Evolutionary conservation across 495 filamentous ascomycete genomes (phyloP).

Genomic region (Opeltia flavorubescens): DNA sequence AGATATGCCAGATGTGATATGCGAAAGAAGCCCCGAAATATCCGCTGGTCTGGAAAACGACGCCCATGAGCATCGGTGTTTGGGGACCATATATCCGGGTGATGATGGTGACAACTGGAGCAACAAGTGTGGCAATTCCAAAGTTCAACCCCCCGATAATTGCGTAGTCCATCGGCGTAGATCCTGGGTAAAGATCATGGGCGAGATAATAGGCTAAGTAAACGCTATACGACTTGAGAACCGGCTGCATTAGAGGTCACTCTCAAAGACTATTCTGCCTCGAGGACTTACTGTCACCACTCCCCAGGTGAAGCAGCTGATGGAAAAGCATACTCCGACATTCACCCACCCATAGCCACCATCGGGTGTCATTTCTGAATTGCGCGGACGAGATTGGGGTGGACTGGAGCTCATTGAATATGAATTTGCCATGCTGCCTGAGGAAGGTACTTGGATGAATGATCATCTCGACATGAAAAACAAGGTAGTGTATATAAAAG

Average conservation of each 20-base stretch:
- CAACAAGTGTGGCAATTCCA: conserved; percentile 31
- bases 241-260: conserved; percentile 18
- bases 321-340: conserved; percentile 33
- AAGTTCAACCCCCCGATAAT: conserved; percentile 40
- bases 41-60: conserved; percentile 24
- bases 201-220: conserved; percentile 38
- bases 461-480: no score
- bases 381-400: no score
- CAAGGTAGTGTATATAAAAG: no score
- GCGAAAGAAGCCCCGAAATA: conserved; percentile 35
- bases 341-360: conserved; percentile 45
- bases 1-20: conserved; percentile 33
- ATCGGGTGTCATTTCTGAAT: no score
- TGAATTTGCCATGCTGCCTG: no score
- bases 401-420: no score
- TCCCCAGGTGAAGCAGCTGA: conserved; percentile 45
- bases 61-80: conserved; percentile 27
- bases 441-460: no score
- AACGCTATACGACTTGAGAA: conserved; percentile 27
- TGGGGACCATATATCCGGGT: conserved; percentile 25
- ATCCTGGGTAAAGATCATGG: conserved; percentile 27
- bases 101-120: conserved; percentile 30
- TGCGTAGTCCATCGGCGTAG: conserved; percentile 32
- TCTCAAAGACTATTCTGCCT: conserved; percentile 8
- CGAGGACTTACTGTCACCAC: conserved; percentile 2